Percentiles rank a stretch among this genome's conserved stretches.
Evolutionary conservation across 2,329 filamentous ascomycete genomes (phyloP).

Genomic region (Fusarium tanahbumbuense): DNA sequence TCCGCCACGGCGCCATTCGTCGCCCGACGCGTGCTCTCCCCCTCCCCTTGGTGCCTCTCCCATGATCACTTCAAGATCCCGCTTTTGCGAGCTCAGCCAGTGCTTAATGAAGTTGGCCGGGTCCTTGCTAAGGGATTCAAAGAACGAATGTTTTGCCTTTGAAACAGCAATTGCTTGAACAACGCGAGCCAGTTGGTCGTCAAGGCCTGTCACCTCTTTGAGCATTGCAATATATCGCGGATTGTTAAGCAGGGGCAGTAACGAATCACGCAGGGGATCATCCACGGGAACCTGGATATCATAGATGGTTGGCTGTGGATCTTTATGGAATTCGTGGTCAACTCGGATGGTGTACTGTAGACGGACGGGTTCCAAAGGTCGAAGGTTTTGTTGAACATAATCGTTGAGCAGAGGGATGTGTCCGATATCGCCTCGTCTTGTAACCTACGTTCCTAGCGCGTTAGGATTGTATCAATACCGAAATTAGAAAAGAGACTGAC

Average conservation of each 20-base stretch:
- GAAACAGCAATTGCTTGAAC: constrained; percentile 85
- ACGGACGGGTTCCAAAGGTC: constrained; percentile 81
- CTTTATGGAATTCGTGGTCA: constrained; percentile 82
- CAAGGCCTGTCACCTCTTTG: constrained; percentile 79
- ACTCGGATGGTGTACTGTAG: constrained; percentile 94
- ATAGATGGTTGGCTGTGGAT: constrained; percentile 84
- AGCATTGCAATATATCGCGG: constrained; percentile 77
- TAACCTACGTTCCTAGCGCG: constrained; percentile 67
- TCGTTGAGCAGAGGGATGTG: constrained; percentile 89
- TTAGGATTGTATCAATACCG: constrained; percentile 40
- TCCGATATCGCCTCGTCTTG: constrained; percentile 78
- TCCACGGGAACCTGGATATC: constrained; percentile 88
- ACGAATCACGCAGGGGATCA: constrained; percentile 78
- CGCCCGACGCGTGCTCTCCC: constrained; percentile 65
- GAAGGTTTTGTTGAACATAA: constrained; percentile 81
- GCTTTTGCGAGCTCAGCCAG: constrained; percentile 92
- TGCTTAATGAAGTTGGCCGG: constrained; percentile 85
- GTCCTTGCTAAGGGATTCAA: constrained; percentile 80
- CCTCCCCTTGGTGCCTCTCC: constrained; percentile 79
- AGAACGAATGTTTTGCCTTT: constrained; percentile 92
- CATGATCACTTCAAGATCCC: constrained; percentile 88
- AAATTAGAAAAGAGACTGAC: constrained; percentile 60
- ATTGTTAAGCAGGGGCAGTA: constrained; percentile 74
- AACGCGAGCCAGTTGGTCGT: constrained; percentile 86
- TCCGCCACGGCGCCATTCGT: constrained; percentile 76